phyloP scores from a whole-genome alignment of 2,329 filamentous ascomycete genomes.

The Sordariomycetes sp. region DNA sequence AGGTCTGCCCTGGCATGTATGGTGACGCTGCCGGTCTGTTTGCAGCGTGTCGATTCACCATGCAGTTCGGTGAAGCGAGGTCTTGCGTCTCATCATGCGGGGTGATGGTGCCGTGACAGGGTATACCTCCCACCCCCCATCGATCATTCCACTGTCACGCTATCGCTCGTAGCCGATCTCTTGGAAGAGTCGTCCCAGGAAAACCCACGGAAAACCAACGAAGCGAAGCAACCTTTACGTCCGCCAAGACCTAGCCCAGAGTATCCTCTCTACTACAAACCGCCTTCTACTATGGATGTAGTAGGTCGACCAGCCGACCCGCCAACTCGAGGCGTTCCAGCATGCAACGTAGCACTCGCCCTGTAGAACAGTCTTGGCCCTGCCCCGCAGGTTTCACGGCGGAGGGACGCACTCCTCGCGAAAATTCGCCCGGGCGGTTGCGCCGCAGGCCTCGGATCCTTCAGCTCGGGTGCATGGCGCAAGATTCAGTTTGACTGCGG shows the following conservation, averaged over 20 bases:
- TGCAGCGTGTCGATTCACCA: not conserved
- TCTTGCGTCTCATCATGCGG: not conserved
- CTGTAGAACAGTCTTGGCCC: not conserved
- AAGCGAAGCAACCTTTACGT: too few relatives aligned
- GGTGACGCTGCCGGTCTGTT: not conserved
- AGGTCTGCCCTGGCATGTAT: too few relatives aligned
- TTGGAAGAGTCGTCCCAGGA: not conserved
- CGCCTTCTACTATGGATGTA: too few relatives aligned
- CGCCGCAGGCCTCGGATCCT: not conserved
- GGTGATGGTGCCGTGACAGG: not conserved
- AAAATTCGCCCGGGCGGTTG: not conserved
- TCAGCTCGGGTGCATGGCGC: not conserved
- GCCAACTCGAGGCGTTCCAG: not conserved
- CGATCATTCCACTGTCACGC: not conserved
- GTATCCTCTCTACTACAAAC: too few relatives aligned
- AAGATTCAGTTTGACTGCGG: not conserved
- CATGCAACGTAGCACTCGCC: not conserved
- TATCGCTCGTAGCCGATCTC: not conserved
- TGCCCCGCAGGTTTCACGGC: not conserved
- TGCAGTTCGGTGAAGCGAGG: not conserved
- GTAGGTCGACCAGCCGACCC: too few relatives aligned
- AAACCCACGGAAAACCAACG: not conserved
- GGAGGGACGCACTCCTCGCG: not conserved
- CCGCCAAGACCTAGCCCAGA: too few relatives aligned
- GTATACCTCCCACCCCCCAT: not conserved